A percentile compares a stretch with the other conserved stretches of the same genome.
phyloP scores from a whole-genome alignment of 371 early-diverging fungal genomes.

The Mortierella sp. region DNA sequence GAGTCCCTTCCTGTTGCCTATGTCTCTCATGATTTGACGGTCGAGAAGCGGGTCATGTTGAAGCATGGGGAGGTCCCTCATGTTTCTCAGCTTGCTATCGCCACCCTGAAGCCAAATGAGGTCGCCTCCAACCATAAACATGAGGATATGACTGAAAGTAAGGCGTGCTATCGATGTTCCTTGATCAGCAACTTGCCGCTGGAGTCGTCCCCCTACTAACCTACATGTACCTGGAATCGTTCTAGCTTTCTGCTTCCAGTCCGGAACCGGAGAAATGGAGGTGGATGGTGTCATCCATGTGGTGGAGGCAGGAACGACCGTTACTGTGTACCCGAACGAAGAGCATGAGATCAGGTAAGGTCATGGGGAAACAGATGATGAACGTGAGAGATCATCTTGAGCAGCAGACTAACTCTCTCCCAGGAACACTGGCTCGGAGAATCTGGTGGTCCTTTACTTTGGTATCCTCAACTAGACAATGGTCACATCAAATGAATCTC shows the following conservation, averaged over 20 bases:
- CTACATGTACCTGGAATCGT: neutral
- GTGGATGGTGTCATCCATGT: slow-evolving; percentile 38
- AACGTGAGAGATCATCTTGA: neutral
- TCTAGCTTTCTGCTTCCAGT: slow-evolving; percentile 45
- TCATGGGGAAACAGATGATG: neutral
- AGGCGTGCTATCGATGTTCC: neutral
- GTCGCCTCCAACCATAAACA: slow-evolving; percentile 41
- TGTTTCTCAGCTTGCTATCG: slow-evolving; percentile 46
- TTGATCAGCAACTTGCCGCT: neutral
- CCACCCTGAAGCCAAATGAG: slow-evolving; percentile 49
- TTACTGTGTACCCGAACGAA: slow-evolving; percentile 50
- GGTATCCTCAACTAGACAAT: slow-evolving; percentile 27
- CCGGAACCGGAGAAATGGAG: slow-evolving; percentile 51
- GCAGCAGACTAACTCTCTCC: neutral
- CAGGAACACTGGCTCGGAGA: slow-evolving; percentile 48
- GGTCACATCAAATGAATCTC: too few relatives aligned
- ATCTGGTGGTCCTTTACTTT: slow-evolving; percentile 47
- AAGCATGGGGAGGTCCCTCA: slow-evolving; percentile 52
- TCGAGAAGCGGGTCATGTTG: slow-evolving; percentile 50
- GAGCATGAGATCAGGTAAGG: slow-evolving; percentile 50
- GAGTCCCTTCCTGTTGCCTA: slow-evolving; percentile 41
- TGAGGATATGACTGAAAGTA: slow-evolving; percentile 55
- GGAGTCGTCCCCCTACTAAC: neutral
- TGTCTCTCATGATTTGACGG: slow-evolving; percentile 47
- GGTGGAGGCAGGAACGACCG: slow-evolving; percentile 44